Conservation (phyloP, 257 asterid genomes). For the Dorcoceras hygrometricum region DNA sequence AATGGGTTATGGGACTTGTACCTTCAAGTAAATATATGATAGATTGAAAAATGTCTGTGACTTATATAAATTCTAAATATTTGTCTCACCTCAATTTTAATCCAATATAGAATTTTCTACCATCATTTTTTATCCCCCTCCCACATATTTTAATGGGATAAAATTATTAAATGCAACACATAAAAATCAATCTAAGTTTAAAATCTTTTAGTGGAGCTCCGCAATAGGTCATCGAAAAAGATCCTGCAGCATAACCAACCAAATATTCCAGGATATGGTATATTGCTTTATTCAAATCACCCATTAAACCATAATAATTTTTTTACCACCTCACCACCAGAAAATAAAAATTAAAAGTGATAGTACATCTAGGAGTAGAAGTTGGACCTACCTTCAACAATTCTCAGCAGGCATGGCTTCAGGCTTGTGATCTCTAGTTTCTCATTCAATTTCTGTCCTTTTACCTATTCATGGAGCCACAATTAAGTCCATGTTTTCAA, state of each 20-base stretch:
- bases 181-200: too few relatives aligned
- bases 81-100: too few relatives aligned
- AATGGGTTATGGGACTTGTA: too few relatives aligned
- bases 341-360: neutral
- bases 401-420: constrained; percentile 82
- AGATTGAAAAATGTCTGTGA: too few relatives aligned
- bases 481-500: too few relatives aligned
- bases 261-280: neutral
- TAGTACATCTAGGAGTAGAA: constrained; percentile 27
- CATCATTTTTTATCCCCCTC: too few relatives aligned
- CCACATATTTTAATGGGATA: too few relatives aligned
- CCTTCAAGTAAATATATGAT: too few relatives aligned
- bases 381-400: constrained; percentile 87
- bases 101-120: too few relatives aligned
- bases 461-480: constrained; percentile 48
- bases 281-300: neutral
- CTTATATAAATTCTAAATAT: too few relatives aligned
- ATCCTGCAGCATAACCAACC: neutral
- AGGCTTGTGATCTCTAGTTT: constrained; percentile 70
- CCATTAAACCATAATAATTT: neutral
- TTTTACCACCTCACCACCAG: too few relatives aligned
- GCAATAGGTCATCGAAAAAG: neutral
- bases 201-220: neutral
- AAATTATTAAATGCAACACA: neutral
- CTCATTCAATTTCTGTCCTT: constrained; percentile 71